Conservation (phyloP, 352 stramenopile genomes). For the Globisporangium irregulare region DNA sequence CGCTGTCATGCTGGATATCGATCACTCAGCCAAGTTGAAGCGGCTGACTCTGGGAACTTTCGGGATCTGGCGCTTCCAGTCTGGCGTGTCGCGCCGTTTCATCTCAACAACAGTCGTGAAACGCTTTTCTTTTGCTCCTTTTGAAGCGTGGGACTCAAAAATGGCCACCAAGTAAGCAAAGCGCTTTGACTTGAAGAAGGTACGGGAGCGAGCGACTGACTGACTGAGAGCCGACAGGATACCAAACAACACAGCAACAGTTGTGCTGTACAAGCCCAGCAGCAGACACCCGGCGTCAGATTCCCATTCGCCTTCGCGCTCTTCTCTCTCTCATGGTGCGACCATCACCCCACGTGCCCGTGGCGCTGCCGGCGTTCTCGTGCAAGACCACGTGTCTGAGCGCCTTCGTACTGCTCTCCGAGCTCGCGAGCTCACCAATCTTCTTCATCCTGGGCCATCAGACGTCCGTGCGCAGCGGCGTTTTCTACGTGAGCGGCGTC, state of each 20-base stretch:
- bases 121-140: constrained; percentile 4
- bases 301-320: no score
- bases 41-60: background rate
- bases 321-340: background rate
- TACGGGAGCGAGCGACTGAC: background rate
- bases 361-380: constrained; percentile 40
- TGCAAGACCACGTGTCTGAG: constrained; percentile 47
- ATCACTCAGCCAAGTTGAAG: background rate
- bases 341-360: constrained; percentile 18
- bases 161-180: background rate
- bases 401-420: constrained; percentile 33
- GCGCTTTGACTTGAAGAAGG: constrained; percentile 2
- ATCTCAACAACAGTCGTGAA: background rate
- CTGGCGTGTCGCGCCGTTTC: constrained; percentile 4
- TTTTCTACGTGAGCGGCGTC: constrained; percentile 34
- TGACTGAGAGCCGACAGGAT: background rate
- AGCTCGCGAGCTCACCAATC: constrained; percentile 31
- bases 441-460: constrained; percentile 45
- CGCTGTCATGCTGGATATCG: background rate
- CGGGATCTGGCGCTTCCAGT: background rate
- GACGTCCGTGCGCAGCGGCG: constrained; percentile 29
- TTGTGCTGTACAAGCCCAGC: background rate
- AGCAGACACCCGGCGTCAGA: background rate
- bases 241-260: background rate
- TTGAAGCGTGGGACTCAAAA: background rate